Evolutionary conservation across 352 stramenopile genomes (phyloP), one percentile per base, ranked within the genome.

Genomic region (Nothophytophthora sp.): DNA sequence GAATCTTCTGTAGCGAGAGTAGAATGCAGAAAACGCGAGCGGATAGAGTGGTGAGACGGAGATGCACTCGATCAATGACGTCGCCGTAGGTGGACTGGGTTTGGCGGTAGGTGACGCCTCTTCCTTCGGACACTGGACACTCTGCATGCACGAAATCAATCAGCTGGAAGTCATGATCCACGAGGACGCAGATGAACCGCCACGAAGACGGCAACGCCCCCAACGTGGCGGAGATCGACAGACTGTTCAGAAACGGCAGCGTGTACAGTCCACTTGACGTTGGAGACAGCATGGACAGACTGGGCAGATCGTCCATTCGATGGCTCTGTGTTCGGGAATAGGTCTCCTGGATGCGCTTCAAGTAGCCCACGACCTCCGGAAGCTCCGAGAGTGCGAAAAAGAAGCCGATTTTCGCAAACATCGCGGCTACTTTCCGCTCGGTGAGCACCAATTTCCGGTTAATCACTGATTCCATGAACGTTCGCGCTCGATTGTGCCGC

Each of bases 401-500:
- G 23, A 88, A 88, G 0, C 76, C 79, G 24, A 90, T 72, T 11
- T 70, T 67, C 30, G 76, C 51, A 15, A 90, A 88, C 3, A 72
- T 59, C 1, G 56, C 54, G 12, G 52, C 33, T 5, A 88, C 61
- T 40, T 85, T 83, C 15, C 72, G 66, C 23, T 90, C 79, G 0
- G 79, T 90, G 24, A 90, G 63, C 5, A 90, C 71, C 16, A 74
- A 29, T 33, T 80, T 81, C 7, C 79, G 63, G 27, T 82, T 88
- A 20, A 86, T 81, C 25, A 88, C 71, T 5, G 76, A 70, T 29
- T 86, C 79, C 28, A 90, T 67, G 29, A 90, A 83, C 5, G 41
- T 51, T 9, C 76, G 53, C 50, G 88, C 79, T 13, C 60, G 64
- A n/a, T 70, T 83, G n/a, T 74, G 57, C 4, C 67, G 52, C 20